Evolutionary conservation across 2,329 filamentous ascomycete species (phyloP).

Genomic region (Diaporthe vexans): DNA sequence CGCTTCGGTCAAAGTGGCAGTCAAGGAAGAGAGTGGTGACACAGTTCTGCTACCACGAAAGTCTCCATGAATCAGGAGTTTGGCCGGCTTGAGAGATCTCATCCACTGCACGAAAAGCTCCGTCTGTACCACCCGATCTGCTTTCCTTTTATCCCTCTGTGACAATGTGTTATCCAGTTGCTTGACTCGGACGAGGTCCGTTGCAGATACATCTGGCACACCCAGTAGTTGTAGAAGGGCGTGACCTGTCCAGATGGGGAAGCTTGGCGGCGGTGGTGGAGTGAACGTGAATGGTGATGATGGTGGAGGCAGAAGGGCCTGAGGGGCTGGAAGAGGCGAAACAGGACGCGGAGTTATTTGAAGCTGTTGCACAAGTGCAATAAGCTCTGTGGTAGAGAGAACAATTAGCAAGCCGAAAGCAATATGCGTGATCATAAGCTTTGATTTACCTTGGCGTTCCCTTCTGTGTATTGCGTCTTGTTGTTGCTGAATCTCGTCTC

Average conservation of each 20-base stretch:
- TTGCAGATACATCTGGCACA: neutral
- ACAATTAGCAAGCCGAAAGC: neutral
- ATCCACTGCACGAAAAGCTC: neutral
- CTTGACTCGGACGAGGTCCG: neutral
- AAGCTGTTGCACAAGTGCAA: neutral
- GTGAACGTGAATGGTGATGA: too few species aligned
- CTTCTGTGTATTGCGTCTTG: neutral
- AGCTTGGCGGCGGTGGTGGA: too few species aligned
- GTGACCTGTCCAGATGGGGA: neutral
- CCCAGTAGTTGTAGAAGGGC: neutral
- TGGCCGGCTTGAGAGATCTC: neutral
- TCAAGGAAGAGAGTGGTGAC: constrained; percentile 7
- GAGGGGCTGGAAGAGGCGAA: neutral
- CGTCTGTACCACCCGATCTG: constrained; percentile 4
- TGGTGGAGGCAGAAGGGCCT: neutral
- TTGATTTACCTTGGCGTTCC: neutral
- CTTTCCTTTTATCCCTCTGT: neutral
- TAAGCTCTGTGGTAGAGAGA: neutral
- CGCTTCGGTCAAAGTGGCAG: neutral
- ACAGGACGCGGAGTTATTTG: neutral
- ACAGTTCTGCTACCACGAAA: neutral
- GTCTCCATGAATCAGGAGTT: constrained; percentile 21
- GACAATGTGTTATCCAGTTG: neutral
- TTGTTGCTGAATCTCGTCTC: neutral
- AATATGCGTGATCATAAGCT: neutral